These are phyloP conservation scores for Anthostomella pinea DNA, from an alignment of 2,329 filamentous ascomycete genomes.

Conservation along the genomic window DNA sequence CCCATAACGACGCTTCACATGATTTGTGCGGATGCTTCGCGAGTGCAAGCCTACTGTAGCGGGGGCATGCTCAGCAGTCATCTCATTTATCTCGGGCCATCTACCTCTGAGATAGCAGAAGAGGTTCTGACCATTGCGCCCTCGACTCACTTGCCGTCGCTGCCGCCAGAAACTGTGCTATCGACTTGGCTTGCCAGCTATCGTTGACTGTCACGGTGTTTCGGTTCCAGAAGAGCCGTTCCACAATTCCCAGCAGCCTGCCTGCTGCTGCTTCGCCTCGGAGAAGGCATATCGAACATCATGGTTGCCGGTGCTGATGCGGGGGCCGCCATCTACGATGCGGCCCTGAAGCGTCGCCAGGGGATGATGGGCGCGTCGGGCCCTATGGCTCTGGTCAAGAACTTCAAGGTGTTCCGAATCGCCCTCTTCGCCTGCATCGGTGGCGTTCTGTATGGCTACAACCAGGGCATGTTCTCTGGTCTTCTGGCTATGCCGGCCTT, in stretches of 20 bases:
- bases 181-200: too few species aligned
- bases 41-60: slow-evolving; percentile 1
- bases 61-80: too few species aligned
- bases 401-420: slow-evolving; percentile 58
- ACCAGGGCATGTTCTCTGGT: slow-evolving; percentile 75
- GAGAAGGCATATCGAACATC: too few species aligned
- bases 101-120: too few species aligned
- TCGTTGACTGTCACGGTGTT: too few species aligned
- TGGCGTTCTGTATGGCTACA: slow-evolving; percentile 66
- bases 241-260: too few species aligned
- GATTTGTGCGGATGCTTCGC: slow-evolving; percentile 4
- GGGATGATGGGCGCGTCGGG: slow-evolving; percentile 42
- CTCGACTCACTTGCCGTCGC: too few species aligned
- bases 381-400: slow-evolving; percentile 51
- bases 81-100: too few species aligned
- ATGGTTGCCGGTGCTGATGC: slow-evolving; percentile 20
- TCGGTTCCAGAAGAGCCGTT: too few species aligned
- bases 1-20: slow-evolving; percentile 3
- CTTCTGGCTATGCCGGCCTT: slow-evolving; percentile 59
- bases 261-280: too few species aligned
- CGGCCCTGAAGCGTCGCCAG: slow-evolving; percentile 40
- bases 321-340: slow-evolving; percentile 39
- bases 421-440: slow-evolving; percentile 62
- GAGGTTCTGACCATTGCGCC: too few species aligned
- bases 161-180: too few species aligned